Conservation (phyloP, 148 eudicot species). For the Vaccinium darrowii region DNA sequence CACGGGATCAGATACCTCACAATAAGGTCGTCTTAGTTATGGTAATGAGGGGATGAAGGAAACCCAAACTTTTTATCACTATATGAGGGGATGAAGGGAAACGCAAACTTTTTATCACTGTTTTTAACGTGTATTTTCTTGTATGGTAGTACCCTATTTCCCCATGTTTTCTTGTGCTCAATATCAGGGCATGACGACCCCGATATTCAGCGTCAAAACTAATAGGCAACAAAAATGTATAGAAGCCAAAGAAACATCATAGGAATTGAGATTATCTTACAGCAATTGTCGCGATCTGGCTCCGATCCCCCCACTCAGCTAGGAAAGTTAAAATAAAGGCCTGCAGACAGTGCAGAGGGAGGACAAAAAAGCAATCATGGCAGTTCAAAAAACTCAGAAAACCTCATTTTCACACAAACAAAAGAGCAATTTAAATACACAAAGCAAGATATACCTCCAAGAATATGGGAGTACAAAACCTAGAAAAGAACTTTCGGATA, state of each 20-base stretch:
- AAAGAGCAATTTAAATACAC: neutral
- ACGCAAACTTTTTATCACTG: neutral
- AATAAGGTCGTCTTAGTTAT: neutral
- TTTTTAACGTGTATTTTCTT: neutral
- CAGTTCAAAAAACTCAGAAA: neutral
- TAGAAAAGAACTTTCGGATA: constrained; percentile 71
- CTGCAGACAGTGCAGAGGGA: constrained; percentile 47
- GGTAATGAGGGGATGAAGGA: neutral
- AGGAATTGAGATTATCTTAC: constrained; percentile 49
- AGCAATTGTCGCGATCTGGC: constrained; percentile 98
- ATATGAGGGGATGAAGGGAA: neutral
- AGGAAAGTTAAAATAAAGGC: constrained; percentile 92
- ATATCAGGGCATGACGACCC: neutral
- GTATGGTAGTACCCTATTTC: neutral
- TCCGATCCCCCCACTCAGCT: constrained; percentile 99
- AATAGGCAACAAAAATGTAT: neutral
- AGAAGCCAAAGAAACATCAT: neutral
- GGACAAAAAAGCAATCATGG: neutral
- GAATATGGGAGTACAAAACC: constrained; percentile 91
- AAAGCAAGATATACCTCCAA: constrained; percentile 61
- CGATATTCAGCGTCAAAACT: neutral
- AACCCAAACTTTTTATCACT: neutral
- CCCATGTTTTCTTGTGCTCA: neutral
- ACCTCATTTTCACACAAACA: neutral
- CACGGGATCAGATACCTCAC: neutral